Evolutionary conservation across 345 rosid species (phyloP).

Genomic region (Alliaria petiolata): DNA sequence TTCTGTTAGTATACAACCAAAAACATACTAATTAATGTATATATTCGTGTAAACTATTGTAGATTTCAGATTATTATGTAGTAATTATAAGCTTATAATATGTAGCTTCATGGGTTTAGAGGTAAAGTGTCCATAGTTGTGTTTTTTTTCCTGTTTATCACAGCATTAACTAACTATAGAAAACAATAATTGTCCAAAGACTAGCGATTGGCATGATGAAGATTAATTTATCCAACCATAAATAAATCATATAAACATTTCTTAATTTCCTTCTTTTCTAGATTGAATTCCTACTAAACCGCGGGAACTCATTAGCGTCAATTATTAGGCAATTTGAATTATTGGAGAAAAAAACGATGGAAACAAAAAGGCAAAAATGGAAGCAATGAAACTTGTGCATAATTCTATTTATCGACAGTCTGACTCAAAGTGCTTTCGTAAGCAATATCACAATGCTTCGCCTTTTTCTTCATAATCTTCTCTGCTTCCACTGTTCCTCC

Average conservation of each 20-base stretch:
- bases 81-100: neutral
- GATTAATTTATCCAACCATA: neutral
- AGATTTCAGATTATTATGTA: neutral
- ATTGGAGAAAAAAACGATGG: neutral
- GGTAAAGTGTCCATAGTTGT: neutral
- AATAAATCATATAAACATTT: neutral
- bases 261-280: neutral
- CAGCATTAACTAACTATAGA: neutral
- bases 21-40: neutral
- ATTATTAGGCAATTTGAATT: neutral
- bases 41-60: neutral
- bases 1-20: neutral
- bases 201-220: neutral
- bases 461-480: conserved; percentile 26
- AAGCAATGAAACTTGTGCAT: conserved; percentile 32
- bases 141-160: neutral
- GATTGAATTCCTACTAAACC: neutral
- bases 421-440: conserved; percentile 37
- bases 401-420: conserved; percentile 37
- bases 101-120: neutral
- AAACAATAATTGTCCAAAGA: neutral
- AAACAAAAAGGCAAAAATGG: neutral
- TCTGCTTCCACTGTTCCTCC: conserved; percentile 14
- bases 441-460: conserved; percentile 30
- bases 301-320: neutral